Evolutionary conservation across 768 basidiomycete genomes (phyloP).

Genomic region (Sarcodon aspratus): DNA sequence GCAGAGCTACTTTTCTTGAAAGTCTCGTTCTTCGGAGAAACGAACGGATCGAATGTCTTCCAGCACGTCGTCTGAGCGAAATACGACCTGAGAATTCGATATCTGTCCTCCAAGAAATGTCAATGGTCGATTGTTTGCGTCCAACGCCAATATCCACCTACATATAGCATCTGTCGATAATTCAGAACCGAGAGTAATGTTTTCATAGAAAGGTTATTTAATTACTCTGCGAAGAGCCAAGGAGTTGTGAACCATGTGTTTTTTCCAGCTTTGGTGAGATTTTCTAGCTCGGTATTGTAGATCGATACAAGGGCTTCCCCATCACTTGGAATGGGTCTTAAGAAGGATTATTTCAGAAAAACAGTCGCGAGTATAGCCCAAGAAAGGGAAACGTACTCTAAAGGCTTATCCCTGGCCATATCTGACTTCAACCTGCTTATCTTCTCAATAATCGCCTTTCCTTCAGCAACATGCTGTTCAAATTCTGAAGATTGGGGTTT

Average conservation of each 20-base stretch:
- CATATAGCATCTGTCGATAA: conserved; percentile 57
- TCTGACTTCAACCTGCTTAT: conserved; percentile 77
- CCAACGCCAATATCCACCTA: conserved; percentile 11
- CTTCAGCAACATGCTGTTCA: conserved; percentile 51
- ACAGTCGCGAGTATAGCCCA: neutral
- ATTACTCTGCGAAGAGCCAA: conserved; percentile 92
- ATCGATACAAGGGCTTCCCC: conserved; percentile 53
- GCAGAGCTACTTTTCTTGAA: conserved; percentile 72
- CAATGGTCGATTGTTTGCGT: neutral
- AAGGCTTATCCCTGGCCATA: conserved; percentile 65
- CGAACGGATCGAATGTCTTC: conserved; percentile 77
- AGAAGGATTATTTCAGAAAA: neutral
- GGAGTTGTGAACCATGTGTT: conserved; percentile 87
- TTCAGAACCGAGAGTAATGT: neutral
- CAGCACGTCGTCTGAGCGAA: conserved; percentile 61
- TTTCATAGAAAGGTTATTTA: conserved; percentile 15
- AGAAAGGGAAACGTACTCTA: conserved; percentile 39
- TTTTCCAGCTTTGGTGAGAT: conserved; percentile 31
- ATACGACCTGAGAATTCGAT: conserved; percentile 69
- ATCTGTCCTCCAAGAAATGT: conserved; percentile 32
- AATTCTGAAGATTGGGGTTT: conserved; percentile 13
- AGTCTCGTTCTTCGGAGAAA: conserved; percentile 63
- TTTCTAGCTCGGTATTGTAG: conserved; percentile 70
- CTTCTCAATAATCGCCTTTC: conserved; percentile 63
- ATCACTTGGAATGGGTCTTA: conserved; percentile 63